phyloP scores from a whole-genome alignment of 2,329 filamentous ascomycete species.

The Purpureocillium takamizusanense region DNA sequence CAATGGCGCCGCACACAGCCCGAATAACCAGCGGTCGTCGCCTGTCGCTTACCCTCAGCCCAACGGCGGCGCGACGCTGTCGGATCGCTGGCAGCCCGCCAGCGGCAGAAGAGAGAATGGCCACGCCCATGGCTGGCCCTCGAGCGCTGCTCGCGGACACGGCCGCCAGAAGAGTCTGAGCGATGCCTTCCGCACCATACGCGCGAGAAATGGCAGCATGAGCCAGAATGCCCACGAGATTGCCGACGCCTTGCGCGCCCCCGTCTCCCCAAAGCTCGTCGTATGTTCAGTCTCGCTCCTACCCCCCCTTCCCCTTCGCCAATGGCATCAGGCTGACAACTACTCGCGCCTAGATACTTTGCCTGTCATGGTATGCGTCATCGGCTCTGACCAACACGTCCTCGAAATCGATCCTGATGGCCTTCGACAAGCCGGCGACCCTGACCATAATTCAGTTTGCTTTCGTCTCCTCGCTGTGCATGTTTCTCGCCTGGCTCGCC shows the following conservation, averaged over 20 bases:
- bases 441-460: slow-evolving; percentile 89
- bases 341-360: slow-evolving; percentile 54
- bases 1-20: slow-evolving; percentile 16
- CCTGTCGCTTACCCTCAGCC: slow-evolving; percentile 15
- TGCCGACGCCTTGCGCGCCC: slow-evolving; percentile 81
- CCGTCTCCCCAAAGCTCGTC: slow-evolving; percentile 78
- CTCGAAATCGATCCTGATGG: slow-evolving; percentile 91
- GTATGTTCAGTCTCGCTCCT: slow-evolving; percentile 38
- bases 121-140: background rate
- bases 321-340: slow-evolving; percentile 1
- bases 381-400: slow-evolving; percentile 96
- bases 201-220: slow-evolving; percentile 73
- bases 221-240: slow-evolving; percentile 91
- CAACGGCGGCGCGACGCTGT: slow-evolving; percentile 18
- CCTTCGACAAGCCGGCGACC: slow-evolving; percentile 82
- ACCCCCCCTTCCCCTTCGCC: background rate
- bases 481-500: slow-evolving; percentile 70
- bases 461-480: slow-evolving; percentile 82
- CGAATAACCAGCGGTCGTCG: slow-evolving; percentile 15
- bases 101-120: slow-evolving; percentile 14
- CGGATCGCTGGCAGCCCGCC: slow-evolving; percentile 14
- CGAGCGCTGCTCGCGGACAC: slow-evolving; percentile 39
- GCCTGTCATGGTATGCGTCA: slow-evolving; percentile 87
- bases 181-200: slow-evolving; percentile 78
- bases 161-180: slow-evolving; percentile 76